These are phyloP conservation scores for Penicillium longicatenatum DNA, from an alignment of 495 filamentous ascomycete genomes.

Conservation along the genomic window DNA sequence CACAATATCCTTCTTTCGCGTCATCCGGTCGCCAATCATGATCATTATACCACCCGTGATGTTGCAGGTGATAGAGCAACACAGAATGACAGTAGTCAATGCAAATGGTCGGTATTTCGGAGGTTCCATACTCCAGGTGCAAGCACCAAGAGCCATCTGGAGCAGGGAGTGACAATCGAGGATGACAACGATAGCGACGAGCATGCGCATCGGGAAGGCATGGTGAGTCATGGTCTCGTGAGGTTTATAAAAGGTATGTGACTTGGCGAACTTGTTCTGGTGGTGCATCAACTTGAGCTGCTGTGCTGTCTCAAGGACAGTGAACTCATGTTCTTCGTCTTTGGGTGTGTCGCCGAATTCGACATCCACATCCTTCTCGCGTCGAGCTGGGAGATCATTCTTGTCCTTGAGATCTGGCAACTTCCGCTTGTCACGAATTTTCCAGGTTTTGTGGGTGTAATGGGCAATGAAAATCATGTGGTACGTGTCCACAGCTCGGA, in stretches of 20 bases:
- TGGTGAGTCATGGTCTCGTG: constrained; percentile 80
- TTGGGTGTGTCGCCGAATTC: constrained; percentile 43
- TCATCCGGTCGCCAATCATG: constrained; percentile 66
- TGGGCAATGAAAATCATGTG: constrained; percentile 74
- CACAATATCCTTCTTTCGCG: constrained; percentile 80
- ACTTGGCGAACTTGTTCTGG: constrained; percentile 71
- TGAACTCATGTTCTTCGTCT: constrained; percentile 51
- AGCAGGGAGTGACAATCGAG: constrained; percentile 73
- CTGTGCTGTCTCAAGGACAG: constrained; percentile 63
- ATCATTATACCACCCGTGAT: constrained; percentile 72
- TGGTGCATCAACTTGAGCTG: constrained; percentile 68
- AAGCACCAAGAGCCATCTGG: constrained; percentile 73
- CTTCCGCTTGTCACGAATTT: constrained; percentile 60
- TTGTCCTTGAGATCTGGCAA: constrained; percentile 67
- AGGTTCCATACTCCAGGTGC: constrained; percentile 72
- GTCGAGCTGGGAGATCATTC: constrained; percentile 65
- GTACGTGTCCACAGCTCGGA: constrained; percentile 76
- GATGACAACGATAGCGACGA: constrained; percentile 71
- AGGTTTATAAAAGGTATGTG: constrained; percentile 83
- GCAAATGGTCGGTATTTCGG: constrained; percentile 60
- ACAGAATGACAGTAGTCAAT: constrained; percentile 75
- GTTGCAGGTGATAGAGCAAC: constrained; percentile 72
- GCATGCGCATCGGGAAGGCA: constrained; percentile 71
- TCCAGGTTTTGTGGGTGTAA: constrained; percentile 71
- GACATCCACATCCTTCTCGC: constrained; percentile 47